These are phyloP conservation scores for Dryadomyces sulphureus DNA, from an alignment of 2,329 filamentous ascomycete genomes.

Conservation along the genomic window DNA sequence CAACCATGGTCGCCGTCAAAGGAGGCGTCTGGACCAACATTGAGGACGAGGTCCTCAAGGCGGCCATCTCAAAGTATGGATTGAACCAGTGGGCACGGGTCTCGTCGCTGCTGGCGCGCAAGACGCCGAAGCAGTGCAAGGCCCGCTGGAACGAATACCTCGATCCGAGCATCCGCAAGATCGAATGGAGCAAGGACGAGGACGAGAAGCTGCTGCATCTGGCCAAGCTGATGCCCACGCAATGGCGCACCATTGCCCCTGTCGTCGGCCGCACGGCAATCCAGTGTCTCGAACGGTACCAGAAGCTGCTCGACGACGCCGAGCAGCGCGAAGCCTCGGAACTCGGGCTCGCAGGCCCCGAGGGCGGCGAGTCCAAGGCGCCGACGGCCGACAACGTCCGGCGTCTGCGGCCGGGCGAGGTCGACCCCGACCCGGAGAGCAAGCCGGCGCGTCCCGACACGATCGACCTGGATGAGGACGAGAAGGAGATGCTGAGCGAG, in stretches of 20 bases:
- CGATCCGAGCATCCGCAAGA: conserved; percentile 94
- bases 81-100: conserved; percentile 98
- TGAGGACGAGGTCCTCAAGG: conserved; percentile 94
- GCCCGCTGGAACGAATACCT: conserved; percentile 97
- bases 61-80: conserved; percentile 85
- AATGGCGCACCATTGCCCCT: conserved; percentile 97
- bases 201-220: conserved; percentile 94
- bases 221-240: conserved; percentile 96
- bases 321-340: conserved; percentile 75
- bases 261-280: conserved; percentile 94
- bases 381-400: conserved; percentile 89
- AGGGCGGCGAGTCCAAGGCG: conserved; percentile 72
- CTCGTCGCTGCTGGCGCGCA: conserved; percentile 88
- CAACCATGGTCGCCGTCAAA: conserved; percentile 55
- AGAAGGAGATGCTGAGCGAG: conserved; percentile 99
- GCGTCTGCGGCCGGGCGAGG: conserved; percentile 74
- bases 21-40: conserved; percentile 65
- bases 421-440: conserved; percentile 93
- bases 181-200: conserved; percentile 97
- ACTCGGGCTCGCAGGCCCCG: conserved; percentile 69
- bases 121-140: conserved; percentile 98
- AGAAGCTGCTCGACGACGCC: conserved; percentile 90
- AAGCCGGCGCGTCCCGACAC: conserved; percentile 93
- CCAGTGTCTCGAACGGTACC: conserved; percentile 92
- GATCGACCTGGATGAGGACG: conserved; percentile 95